phyloP scores from a whole-genome alignment of 495 filamentous ascomycete species.

The Cairneyella variabilis region DNA sequence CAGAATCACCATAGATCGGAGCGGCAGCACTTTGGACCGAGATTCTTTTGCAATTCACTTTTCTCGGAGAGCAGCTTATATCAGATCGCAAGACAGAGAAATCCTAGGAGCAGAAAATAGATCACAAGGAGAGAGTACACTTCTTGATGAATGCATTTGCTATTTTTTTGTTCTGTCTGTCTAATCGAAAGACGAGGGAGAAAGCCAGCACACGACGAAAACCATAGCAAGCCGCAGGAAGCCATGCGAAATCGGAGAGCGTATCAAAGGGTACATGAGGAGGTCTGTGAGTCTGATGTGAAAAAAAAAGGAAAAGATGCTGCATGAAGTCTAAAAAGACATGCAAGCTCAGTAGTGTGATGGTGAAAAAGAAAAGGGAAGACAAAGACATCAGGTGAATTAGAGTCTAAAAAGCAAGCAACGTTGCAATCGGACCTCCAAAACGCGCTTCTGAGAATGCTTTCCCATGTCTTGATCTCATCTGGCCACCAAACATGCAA shows the following conservation, averaged over 20 bases:
- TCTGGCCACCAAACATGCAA: slow-evolving; percentile 28
- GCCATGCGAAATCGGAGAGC: background rate
- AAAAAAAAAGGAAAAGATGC: slow-evolving; percentile 15
- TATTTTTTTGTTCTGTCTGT: slow-evolving; percentile 21
- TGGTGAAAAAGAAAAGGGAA: slow-evolving; percentile 18
- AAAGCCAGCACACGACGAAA: slow-evolving; percentile 12
- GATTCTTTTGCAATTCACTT: too few relatives aligned
- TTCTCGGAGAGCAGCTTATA: too few relatives aligned
- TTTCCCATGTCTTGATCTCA: slow-evolving; percentile 18
- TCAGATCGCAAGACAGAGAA: too few relatives aligned
- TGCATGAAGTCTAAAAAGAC: background rate
- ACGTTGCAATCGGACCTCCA: slow-evolving; percentile 26
- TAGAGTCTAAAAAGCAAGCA: slow-evolving; percentile 28
- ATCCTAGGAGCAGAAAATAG: too few relatives aligned
- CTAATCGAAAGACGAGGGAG: slow-evolving; percentile 15
- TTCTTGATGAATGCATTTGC: slow-evolving; percentile 14
- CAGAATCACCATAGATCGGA: too few relatives aligned
- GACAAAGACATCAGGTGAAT: slow-evolving; percentile 22
- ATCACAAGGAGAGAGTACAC: too few relatives aligned
- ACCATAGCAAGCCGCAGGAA: background rate
- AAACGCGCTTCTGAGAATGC: slow-evolving; percentile 19
- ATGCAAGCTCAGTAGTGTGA: too few relatives aligned
- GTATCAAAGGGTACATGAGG: slow-evolving; percentile 3
- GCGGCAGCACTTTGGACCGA: too few relatives aligned
- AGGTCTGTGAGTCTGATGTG: slow-evolving; percentile 2